phyloP scores from a whole-genome alignment of 139 green algal species.

The Haematococcus lacustris region DNA sequence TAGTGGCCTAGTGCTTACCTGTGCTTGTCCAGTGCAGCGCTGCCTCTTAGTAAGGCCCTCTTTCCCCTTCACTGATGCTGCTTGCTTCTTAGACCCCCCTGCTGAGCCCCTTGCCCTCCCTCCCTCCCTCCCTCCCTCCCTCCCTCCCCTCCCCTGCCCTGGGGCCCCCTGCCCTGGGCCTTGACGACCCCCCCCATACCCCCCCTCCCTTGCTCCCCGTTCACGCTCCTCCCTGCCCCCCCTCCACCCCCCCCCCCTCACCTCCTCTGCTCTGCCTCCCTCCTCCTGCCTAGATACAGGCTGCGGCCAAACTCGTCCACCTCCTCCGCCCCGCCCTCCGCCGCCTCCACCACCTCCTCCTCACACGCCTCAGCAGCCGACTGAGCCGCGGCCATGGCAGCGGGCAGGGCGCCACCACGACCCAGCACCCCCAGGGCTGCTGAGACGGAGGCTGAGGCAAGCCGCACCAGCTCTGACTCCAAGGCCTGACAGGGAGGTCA shows the following conservation, averaged over 20 bases:
- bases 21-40: too few relatives aligned
- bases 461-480: conserved; percentile 14
- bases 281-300: conserved; percentile 48
- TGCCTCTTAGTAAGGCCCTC: too few relatives aligned
- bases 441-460: conserved; percentile 40
- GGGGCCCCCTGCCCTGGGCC: too few relatives aligned
- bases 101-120: too few relatives aligned
- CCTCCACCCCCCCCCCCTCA: too few relatives aligned
- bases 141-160: background rate
- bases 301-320: conserved; percentile 88
- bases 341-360: conserved; percentile 10
- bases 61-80: too few relatives aligned
- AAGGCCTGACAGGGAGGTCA: background rate
- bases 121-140: too few relatives aligned
- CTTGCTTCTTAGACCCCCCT: too few relatives aligned
- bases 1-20: too few relatives aligned
- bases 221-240: too few relatives aligned
- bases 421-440: conserved; percentile 53
- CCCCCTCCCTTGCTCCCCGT: too few relatives aligned
- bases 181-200: too few relatives aligned
- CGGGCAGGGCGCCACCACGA: conserved; percentile 27
- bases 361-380: conserved; percentile 32
- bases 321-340: conserved; percentile 21
- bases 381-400: conserved; percentile 36
- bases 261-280: conserved; percentile 26